phyloP scores from a whole-genome alignment of 2,329 filamentous ascomycete species.

The Sphaceloma murrayae region DNA sequence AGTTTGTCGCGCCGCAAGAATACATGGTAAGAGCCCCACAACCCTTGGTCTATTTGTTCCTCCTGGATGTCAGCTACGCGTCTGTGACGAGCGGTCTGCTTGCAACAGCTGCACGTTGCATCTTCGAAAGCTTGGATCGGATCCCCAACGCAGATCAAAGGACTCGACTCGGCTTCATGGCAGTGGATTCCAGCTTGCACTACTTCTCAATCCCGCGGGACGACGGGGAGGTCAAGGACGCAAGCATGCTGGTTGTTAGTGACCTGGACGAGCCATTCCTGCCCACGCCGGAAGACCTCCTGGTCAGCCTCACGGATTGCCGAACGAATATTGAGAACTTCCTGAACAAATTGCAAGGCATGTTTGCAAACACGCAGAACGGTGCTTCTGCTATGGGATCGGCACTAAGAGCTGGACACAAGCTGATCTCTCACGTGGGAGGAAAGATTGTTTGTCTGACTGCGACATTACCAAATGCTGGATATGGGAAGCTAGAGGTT shows the following conservation, averaged over 20 bases:
- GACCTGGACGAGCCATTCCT: constrained; percentile 95
- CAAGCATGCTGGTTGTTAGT: constrained; percentile 86
- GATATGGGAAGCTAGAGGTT: constrained; percentile 82
- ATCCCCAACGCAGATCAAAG: constrained; percentile 97
- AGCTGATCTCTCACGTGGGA: constrained; percentile 85
- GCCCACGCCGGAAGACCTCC: constrained; percentile 80
- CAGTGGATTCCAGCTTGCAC: constrained; percentile 86
- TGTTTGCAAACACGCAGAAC: constrained; percentile 94
- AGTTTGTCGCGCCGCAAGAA: constrained; percentile 95
- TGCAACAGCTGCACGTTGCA: constrained; percentile 84
- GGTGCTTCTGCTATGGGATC: constrained; percentile 90
- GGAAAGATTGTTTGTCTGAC: constrained; percentile 91
- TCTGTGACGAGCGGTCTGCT: constrained; percentile 83
- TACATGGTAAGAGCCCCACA: constrained; percentile 98
- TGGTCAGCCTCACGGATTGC: constrained; percentile 82
- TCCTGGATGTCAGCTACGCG: constrained; percentile 88
- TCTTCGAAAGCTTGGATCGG: constrained; percentile 85
- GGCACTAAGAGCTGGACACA: constrained; percentile 84
- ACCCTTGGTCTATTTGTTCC: constrained; percentile 88
- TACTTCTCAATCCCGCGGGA: constrained; percentile 94
- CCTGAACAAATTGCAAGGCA: constrained; percentile 79
- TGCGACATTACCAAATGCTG: constrained; percentile 80
- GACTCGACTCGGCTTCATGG: constrained; percentile 88
- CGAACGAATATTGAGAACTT: constrained; percentile 86
- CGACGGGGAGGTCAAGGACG: constrained; percentile 70